Evolutionary conservation across 2,329 filamentous ascomycete species (phyloP), one percentile per base, ranked within the genome.

Genomic region (Chrysoporthe cubensis): DNA sequence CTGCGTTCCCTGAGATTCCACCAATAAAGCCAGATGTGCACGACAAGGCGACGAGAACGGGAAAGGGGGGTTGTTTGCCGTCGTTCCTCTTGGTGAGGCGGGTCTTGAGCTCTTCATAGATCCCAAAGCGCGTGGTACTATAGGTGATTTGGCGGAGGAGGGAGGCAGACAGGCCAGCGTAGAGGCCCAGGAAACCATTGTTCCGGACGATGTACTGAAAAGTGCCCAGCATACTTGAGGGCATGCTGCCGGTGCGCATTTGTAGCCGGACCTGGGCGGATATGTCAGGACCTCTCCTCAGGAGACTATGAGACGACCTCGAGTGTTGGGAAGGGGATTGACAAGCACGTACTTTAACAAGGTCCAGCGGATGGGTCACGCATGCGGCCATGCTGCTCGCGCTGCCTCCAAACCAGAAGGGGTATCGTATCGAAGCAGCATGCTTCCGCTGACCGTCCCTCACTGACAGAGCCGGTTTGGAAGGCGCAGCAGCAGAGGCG

Each of bases 401-500:
- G 77, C 93, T 97, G 66, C 96, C 96, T 71, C 96, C 96, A 79
- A 99, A 98, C 96, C 95, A 98, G 80, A 95, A 95, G 11, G 92
- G 92, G 81, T 95, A 95, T 70, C 81, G 80, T 54, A 86, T 77
- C 2, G 81, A 72, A 43, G 73, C 77, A 70, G 77, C 75, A 71
- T 81, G 81, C 75, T 81, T 80, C 73, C 80, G 77, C 66, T 75
- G 74, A 21, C 43, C 48, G n/a, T 65, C 58, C n/a, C 32, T 68
- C 54, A 34, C 48, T 60, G 52, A 52, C 58, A 59, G 11, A 18
- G 58, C 65, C 44, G 50, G 66, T 66, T 58, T 71, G 21, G 75
- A 70, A 69, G 74, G 72, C 66, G 71, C 70, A 56, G 71, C 57
- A 63, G 72, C 65, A 69, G 71, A 61, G 57, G 70, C 71, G 37